Percentiles rank a stretch among this genome's conserved stretches.
Evolutionary conservation across 495 filamentous ascomycete genomes (phyloP).

Genomic region (Annulohypoxylon bovei): DNA sequence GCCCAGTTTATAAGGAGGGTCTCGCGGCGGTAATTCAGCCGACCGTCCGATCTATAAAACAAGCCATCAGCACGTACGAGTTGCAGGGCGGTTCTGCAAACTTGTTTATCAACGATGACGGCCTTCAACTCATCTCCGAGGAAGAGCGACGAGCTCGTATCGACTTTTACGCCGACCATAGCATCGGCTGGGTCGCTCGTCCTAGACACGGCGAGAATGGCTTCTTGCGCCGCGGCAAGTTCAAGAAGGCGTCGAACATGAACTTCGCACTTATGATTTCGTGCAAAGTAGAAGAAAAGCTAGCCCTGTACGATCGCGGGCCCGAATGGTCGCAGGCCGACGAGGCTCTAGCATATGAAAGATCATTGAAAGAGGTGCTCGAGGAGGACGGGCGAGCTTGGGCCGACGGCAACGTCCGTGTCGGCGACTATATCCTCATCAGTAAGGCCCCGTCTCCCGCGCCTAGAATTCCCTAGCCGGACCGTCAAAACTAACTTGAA

Average conservation of each 20-base stretch:
- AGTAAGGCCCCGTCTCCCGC: slow-evolving; percentile 41
- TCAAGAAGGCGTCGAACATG: slow-evolving; percentile 88
- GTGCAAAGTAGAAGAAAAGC: slow-evolving; percentile 76
- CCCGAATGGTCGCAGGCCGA: slow-evolving; percentile 74
- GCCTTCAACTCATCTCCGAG: slow-evolving; percentile 73
- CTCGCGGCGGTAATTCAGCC: slow-evolving; percentile 71
- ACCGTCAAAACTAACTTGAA: neutral
- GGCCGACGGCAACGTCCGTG: slow-evolving; percentile 81
- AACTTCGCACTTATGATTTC: slow-evolving; percentile 82
- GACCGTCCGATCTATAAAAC: slow-evolving; percentile 75
- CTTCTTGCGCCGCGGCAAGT: slow-evolving; percentile 70
- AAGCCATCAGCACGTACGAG: slow-evolving; percentile 81
- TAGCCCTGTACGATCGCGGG: slow-evolving; percentile 63
- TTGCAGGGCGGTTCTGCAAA: slow-evolving; percentile 83
- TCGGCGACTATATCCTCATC: slow-evolving; percentile 81
- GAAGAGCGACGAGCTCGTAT: slow-evolving; percentile 73
- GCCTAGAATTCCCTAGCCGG: neutral
- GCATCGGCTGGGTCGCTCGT: slow-evolving; percentile 82
- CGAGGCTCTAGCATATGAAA: slow-evolving; percentile 75
- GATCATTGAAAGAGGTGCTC: slow-evolving; percentile 73
- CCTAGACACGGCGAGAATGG: slow-evolving; percentile 71
- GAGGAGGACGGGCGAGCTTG: slow-evolving; percentile 75
- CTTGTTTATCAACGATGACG: slow-evolving; percentile 84
- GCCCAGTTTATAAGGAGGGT: slow-evolving; percentile 79
- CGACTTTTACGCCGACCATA: slow-evolving; percentile 75